Evolutionary conservation across 139 green algal species (phyloP).

Genomic region (Chara braunii): DNA sequence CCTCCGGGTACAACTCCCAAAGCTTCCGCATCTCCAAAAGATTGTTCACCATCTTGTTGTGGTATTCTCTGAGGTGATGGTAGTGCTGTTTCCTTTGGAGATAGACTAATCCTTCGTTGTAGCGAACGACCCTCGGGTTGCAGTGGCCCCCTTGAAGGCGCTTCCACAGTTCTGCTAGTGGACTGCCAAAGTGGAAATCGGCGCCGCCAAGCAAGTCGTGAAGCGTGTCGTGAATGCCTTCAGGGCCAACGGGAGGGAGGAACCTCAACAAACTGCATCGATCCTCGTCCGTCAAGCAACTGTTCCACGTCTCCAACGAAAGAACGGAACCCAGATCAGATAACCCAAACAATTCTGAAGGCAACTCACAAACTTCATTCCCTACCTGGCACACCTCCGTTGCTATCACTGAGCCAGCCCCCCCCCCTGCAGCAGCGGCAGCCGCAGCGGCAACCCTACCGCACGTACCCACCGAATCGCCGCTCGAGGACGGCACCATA

Average conservation of each 20-base stretch:
- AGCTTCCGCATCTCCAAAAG: conserved; percentile 15
- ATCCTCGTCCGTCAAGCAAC: conserved; percentile 8
- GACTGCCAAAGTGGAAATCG: conserved; percentile 19
- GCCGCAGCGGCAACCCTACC: neutral
- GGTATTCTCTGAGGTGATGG: conserved; percentile 15
- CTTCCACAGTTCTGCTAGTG: conserved; percentile 3
- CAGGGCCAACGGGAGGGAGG: neutral
- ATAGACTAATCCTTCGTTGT: neutral
- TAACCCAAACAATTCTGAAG: conserved; percentile 7
- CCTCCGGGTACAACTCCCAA: conserved; percentile 6
- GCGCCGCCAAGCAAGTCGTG: conserved; percentile 4
- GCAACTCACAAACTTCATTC: conserved; percentile 1
- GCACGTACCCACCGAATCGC: neutral
- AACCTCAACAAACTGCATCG: conserved; percentile 6
- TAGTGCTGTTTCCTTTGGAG: conserved; percentile 33
- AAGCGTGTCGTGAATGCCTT: conserved; percentile 1
- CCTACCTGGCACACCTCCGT: conserved; percentile 23
- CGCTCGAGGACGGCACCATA: neutral
- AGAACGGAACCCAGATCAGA: conserved; percentile 1
- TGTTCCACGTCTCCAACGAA: conserved; percentile 25
- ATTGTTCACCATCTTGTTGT: conserved; percentile 24
- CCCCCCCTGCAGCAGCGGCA: neutral
- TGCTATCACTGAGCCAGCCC: neutral
- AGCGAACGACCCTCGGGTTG: conserved; percentile 11
- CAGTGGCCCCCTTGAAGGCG: neutral